A percentile compares a stretch with the other conserved stretches of the same genome.
Evolutionary conservation across 2,329 filamentous ascomycete species (phyloP).

Genomic region (Fusarium sp.): DNA sequence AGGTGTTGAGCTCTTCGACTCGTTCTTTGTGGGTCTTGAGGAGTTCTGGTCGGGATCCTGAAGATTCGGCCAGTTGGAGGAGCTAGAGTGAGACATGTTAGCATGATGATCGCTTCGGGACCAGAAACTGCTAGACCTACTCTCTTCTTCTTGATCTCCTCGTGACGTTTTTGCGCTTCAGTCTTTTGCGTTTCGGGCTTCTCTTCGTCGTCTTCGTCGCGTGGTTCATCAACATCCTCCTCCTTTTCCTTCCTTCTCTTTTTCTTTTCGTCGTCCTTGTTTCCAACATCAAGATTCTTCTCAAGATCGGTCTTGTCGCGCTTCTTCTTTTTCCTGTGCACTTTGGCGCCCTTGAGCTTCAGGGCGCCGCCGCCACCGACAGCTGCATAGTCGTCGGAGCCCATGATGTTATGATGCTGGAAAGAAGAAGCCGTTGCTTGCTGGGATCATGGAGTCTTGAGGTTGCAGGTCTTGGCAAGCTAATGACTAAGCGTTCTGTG

Average conservation of each 20-base stretch:
- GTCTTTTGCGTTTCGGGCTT: constrained; percentile 69
- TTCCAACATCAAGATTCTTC: constrained; percentile 54
- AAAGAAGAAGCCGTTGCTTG: neutral
- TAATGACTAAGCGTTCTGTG: constrained; percentile 19
- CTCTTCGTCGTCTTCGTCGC: constrained; percentile 47
- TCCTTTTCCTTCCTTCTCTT: constrained; percentile 43
- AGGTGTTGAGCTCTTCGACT: constrained; percentile 94
- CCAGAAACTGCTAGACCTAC: constrained; percentile 58
- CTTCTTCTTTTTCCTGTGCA: constrained; percentile 72
- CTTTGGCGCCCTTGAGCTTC: constrained; percentile 82
- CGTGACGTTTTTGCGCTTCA: constrained; percentile 81
- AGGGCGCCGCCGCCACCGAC: constrained; percentile 75
- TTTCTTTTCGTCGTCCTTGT: constrained; percentile 18
- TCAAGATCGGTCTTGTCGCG: constrained; percentile 58
- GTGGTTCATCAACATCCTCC: constrained; percentile 43
- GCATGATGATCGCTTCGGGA: constrained; percentile 1
- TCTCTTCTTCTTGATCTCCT: constrained; percentile 82
- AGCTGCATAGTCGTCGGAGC: constrained; percentile 76
- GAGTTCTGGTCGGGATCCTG: constrained; percentile 71
- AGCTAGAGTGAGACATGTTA: constrained; percentile 62
- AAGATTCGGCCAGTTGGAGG: constrained; percentile 76
- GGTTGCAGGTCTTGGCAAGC: constrained; percentile 1
- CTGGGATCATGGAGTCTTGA: constrained; percentile 2
- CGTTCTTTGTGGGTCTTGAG: constrained; percentile 97
- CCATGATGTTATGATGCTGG: constrained; percentile 60